Percentiles rank a stretch among this genome's conserved stretches.
These are phyloP conservation scores for Gymnopilus dilepis DNA, from an alignment of 768 basidiomycete genomes.

Conservation along the genomic window DNA sequence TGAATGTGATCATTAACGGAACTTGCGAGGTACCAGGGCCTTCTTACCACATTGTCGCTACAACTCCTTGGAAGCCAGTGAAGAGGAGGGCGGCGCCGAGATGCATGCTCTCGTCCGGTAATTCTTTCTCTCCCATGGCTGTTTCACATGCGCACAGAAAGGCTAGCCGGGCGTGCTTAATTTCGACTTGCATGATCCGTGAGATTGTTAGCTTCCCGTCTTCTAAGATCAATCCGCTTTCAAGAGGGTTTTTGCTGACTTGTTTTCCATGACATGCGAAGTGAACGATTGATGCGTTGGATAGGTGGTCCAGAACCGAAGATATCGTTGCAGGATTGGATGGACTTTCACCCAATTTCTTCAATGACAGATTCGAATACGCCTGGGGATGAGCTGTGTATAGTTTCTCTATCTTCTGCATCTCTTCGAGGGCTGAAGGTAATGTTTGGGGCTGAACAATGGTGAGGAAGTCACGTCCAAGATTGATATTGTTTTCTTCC, in stretches of 20 bases:
- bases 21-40: background rate
- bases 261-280: slow-evolving; percentile 38
- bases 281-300: slow-evolving; percentile 29
- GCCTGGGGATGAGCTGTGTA: background rate
- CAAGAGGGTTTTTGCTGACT: slow-evolving; percentile 28
- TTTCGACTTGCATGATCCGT: slow-evolving; percentile 26
- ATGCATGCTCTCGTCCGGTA: slow-evolving; percentile 32
- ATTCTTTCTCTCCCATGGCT: slow-evolving; percentile 27
- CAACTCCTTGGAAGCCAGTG: slow-evolving; percentile 29
- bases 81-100: slow-evolving; percentile 30
- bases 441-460: slow-evolving; percentile 19
- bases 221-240: slow-evolving; percentile 29
- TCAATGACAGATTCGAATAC: slow-evolving; percentile 6
- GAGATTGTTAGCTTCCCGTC: slow-evolving; percentile 24
- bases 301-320: background rate
- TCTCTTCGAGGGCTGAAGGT: slow-evolving; percentile 12
- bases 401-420: slow-evolving; percentile 16
- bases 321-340: slow-evolving; percentile 21
- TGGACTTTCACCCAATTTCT: slow-evolving; percentile 14
- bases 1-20: background rate
- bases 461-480: slow-evolving; percentile 18
- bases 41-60: slow-evolving; percentile 31
- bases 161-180: slow-evolving; percentile 26
- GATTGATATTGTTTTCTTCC: slow-evolving; percentile 19
- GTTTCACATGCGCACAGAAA: slow-evolving; percentile 41